Evolutionary conservation across 352 stramenopile genomes (phyloP).

Genomic region (Pythium sp.): DNA sequence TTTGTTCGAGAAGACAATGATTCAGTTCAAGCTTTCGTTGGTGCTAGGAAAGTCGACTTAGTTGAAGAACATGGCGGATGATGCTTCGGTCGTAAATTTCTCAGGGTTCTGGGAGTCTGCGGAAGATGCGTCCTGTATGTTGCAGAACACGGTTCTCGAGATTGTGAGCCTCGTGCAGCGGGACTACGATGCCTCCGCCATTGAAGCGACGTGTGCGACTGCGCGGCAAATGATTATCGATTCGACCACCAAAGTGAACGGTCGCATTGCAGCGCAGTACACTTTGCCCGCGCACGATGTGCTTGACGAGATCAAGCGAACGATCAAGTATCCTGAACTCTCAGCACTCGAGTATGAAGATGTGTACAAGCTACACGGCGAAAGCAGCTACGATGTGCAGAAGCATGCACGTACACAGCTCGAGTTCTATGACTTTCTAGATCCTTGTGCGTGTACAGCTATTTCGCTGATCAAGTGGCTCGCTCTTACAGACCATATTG

Average conservation of each 20-base stretch:
- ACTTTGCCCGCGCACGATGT: not conserved
- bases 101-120: not conserved
- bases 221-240: not conserved
- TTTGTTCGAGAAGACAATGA: slow-evolving; percentile 38
- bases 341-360: not conserved
- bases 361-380: not conserved
- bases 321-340: not conserved
- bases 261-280: not conserved
- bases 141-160: slow-evolving; percentile 12
- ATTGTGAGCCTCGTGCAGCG: slow-evolving; percentile 6
- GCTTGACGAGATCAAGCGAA: not conserved
- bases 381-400: not conserved
- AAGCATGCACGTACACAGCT: not conserved
- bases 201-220: not conserved
- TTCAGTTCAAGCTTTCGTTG: slow-evolving; percentile 26
- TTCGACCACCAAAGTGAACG: not conserved
- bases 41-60: slow-evolving; percentile 1
- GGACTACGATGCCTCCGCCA: slow-evolving; percentile 1
- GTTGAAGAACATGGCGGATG: not conserved
- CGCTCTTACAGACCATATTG: not conserved
- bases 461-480: slow-evolving; percentile 2
- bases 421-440: not conserved
- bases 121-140: slow-evolving; percentile 20
- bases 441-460: not conserved
- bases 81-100: slow-evolving; percentile 5